Conservation (phyloP, 2,329 filamentous ascomycete genomes). For the Epichloe brachyelytri region DNA sequence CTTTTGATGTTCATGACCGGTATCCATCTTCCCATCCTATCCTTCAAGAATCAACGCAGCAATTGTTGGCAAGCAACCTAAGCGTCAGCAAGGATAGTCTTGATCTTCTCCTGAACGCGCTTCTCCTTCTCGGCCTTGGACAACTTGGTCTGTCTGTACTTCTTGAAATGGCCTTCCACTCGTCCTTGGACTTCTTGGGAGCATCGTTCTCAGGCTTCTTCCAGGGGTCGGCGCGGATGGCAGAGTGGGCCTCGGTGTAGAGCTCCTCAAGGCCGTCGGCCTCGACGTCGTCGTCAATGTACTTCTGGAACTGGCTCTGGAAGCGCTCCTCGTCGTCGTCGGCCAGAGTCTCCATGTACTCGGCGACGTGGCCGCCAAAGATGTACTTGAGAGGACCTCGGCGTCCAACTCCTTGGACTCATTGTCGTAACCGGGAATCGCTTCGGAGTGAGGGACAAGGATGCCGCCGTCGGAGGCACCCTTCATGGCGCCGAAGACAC, state of each 20-base stretch:
- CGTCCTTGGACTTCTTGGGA: conserved; percentile 91
- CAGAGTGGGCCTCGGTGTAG: conserved; percentile 87
- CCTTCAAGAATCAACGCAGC: not conserved
- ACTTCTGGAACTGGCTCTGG: conserved; percentile 95
- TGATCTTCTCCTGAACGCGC: conserved; percentile 84
- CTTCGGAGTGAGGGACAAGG: conserved; percentile 94
- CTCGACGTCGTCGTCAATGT: conserved; percentile 94
- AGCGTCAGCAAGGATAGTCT: conserved; percentile 52
- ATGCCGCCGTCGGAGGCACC: conserved; percentile 97
- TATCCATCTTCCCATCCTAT: not conserved
- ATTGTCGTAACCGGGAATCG: conserved; percentile 97
- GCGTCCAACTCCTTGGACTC: conserved; percentile 96
- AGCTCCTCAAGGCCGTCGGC: conserved; percentile 94
- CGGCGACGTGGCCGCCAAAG: conserved; percentile 92
- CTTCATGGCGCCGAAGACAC: conserved; percentile 99
- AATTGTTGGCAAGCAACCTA: conserved; percentile 15
- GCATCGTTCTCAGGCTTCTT: conserved; percentile 70
- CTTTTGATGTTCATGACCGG: not conserved
- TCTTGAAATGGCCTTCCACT: conserved; percentile 93
- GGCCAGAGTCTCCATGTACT: conserved; percentile 99
- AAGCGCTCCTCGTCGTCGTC: conserved; percentile 99
- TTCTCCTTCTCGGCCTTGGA: conserved; percentile 71
- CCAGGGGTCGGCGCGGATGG: conserved; percentile 95
- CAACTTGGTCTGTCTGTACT: conserved; percentile 69
- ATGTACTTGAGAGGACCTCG: conserved; percentile 98